phyloP scores from a whole-genome alignment of 2,329 filamentous ascomycete species.

The Pseudogymnoascus destructans region DNA sequence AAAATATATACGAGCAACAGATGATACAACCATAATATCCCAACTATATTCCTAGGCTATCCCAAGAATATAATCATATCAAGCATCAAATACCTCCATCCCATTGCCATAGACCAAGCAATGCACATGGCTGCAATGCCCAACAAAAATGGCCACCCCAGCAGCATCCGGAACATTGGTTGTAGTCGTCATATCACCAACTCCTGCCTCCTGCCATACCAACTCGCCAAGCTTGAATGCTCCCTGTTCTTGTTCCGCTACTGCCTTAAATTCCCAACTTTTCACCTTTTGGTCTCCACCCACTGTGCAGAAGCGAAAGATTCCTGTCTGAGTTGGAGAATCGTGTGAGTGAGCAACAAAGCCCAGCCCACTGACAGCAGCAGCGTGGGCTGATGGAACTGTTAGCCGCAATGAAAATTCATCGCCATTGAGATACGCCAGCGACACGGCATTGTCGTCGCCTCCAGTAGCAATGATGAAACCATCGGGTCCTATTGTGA shows the following conservation, averaged over 20 bases:
- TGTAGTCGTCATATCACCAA: not conserved
- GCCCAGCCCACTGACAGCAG: conserved; percentile 49
- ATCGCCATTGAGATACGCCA: conserved; percentile 33
- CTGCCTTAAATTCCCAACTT: conserved; percentile 30
- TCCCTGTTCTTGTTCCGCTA: not conserved
- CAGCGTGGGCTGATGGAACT: conserved; percentile 52
- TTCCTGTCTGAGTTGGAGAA: not conserved
- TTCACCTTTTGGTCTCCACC: conserved; percentile 37
- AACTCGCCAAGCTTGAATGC: not conserved
- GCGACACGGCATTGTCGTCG: conserved; percentile 71
- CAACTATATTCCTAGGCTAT: not conserved
- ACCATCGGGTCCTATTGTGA: conserved; percentile 24
- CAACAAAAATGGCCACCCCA: not conserved
- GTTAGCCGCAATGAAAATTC: conserved; percentile 23
- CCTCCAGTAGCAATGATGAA: conserved; percentile 54
- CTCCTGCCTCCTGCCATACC: not conserved
- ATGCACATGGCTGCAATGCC: not conserved
- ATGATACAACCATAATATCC: not conserved
- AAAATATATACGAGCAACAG: not conserved
- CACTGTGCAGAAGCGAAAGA: conserved; percentile 25
- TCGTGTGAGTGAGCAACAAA: not conserved
- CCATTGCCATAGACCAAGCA: conserved; percentile 8
- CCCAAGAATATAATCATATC: not conserved
- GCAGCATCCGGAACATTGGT: conserved; percentile 4
- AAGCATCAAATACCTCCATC: conserved; percentile 1